These are phyloP conservation scores for Avena sativa DNA, from an alignment of 176 grass and related monocot species.

Conservation along the genomic window DNA sequence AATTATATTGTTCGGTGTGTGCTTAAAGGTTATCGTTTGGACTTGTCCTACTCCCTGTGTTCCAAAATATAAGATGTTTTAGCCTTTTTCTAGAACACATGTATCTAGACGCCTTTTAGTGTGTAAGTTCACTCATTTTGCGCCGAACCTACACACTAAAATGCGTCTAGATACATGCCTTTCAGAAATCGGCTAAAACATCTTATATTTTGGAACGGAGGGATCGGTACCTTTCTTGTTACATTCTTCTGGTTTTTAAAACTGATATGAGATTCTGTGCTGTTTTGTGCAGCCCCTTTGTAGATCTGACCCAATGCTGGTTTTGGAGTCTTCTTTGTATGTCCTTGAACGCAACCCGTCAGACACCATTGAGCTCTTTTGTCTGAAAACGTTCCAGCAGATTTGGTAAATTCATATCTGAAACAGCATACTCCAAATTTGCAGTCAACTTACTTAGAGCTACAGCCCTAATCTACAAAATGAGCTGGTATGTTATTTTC, in stretches of 20 bases:
- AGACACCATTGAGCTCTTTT: constrained; percentile 99
- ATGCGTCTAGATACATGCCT: no score
- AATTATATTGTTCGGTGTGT: constrained; percentile 31
- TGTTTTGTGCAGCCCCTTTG: constrained; percentile 89
- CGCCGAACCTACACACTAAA: no score
- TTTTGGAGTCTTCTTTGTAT: constrained; percentile 89
- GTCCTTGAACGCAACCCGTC: constrained; percentile 85
- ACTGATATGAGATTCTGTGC: constrained; percentile 40
- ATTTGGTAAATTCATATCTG: constrained; percentile 99
- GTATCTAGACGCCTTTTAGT: no score
- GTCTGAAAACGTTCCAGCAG: constrained; percentile 95
- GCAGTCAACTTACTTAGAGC: constrained; percentile 97
- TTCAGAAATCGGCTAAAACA: no score
- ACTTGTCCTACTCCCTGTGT: not conserved
- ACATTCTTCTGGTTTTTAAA: constrained; percentile 40
- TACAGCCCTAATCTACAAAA: constrained; percentile 95
- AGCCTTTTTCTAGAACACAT: no score
- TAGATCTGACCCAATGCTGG: constrained; percentile 96
- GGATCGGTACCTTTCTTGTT: not conserved
- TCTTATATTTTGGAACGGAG: no score
- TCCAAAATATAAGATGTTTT: no score
- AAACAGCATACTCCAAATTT: constrained; percentile 95
- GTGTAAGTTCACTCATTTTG: no score
- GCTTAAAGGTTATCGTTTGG: constrained; percentile 18
- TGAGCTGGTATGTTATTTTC: constrained; percentile 72